phyloP scores from a whole-genome alignment of 257 asterid species.

The Nicotiana paniculata region DNA sequence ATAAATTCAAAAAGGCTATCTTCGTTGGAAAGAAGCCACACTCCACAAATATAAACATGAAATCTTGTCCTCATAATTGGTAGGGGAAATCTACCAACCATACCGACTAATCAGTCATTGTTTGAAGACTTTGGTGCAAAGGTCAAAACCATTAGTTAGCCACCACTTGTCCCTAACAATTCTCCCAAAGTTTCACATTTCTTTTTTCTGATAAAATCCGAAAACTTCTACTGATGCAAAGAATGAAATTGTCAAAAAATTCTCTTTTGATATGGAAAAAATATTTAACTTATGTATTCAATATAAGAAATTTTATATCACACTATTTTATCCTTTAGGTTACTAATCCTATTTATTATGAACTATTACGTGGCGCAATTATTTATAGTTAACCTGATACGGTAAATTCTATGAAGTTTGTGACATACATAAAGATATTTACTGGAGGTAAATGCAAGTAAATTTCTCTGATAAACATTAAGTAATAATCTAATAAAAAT shows the following conservation, averaged over 20 bases:
- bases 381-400: too few species aligned
- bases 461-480: not conserved
- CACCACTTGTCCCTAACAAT: slow-evolving; percentile 32
- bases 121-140: slow-evolving; percentile 25
- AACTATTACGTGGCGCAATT: too few species aligned
- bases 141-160: slow-evolving; percentile 42
- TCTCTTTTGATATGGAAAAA: not conserved
- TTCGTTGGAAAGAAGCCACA: slow-evolving; percentile 20
- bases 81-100: slow-evolving; percentile 59
- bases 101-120: slow-evolving; percentile 43
- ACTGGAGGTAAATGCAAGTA: not conserved
- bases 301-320: too few species aligned
- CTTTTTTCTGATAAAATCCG: not conserved
- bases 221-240: not conserved
- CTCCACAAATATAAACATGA: slow-evolving; percentile 26
- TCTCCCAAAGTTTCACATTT: not conserved
- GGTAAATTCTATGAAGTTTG: too few species aligned
- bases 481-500: too few species aligned
- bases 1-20: not conserved
- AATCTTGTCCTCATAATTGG: slow-evolving; percentile 36
- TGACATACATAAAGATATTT: too few species aligned
- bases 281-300: not conserved
- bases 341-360: not conserved
- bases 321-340: not conserved
- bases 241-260: not conserved